Conservation (phyloP, 2,329 filamentous ascomycete genomes). For the Ceratocystis cubensis region DNA sequence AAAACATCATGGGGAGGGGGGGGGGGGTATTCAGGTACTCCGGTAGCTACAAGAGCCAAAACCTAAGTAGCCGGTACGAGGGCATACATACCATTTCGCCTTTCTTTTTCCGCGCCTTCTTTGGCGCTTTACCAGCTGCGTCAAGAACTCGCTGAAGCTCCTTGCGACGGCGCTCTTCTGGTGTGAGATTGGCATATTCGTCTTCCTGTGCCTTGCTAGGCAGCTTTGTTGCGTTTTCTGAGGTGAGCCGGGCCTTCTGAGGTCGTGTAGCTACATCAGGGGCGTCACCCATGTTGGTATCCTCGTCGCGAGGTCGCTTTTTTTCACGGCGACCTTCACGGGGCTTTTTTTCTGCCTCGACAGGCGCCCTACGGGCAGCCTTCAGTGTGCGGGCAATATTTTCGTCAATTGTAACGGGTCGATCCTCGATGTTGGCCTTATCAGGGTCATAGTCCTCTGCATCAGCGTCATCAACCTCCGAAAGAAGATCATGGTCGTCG, state of each 20-base stretch:
- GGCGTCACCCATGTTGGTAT: constrained; percentile 35
- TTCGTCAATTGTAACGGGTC: constrained; percentile 55
- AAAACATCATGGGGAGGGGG: neutral
- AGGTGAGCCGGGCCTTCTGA: constrained; percentile 37
- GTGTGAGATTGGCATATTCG: constrained; percentile 66
- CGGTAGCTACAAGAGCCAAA: neutral
- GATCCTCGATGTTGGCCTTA: constrained; percentile 49
- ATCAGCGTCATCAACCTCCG: constrained; percentile 57
- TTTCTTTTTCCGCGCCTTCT: constrained; percentile 67
- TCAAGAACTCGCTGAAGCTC: constrained; percentile 82
- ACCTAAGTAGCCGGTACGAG: neutral
- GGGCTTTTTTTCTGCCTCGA: constrained; percentile 57
- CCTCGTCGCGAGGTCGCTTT: constrained; percentile 41
- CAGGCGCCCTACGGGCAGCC: constrained; percentile 52
- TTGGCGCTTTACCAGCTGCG: constrained; percentile 62
- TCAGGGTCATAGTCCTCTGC: constrained; percentile 58
- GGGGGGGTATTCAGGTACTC: neutral
- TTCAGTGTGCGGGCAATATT: constrained; percentile 52
- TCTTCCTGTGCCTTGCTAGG: constrained; percentile 40
- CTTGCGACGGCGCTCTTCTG: constrained; percentile 70
- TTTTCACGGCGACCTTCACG: constrained; percentile 61
- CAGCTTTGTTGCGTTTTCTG: constrained; percentile 34
- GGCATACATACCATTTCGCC: constrained; percentile 20
- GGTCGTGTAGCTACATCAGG: constrained; percentile 32
- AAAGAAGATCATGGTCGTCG: constrained; percentile 47